These are phyloP conservation scores for Amaranthus palmeri DNA, from an alignment of 148 eudicot species.

Conservation along the genomic window DNA sequence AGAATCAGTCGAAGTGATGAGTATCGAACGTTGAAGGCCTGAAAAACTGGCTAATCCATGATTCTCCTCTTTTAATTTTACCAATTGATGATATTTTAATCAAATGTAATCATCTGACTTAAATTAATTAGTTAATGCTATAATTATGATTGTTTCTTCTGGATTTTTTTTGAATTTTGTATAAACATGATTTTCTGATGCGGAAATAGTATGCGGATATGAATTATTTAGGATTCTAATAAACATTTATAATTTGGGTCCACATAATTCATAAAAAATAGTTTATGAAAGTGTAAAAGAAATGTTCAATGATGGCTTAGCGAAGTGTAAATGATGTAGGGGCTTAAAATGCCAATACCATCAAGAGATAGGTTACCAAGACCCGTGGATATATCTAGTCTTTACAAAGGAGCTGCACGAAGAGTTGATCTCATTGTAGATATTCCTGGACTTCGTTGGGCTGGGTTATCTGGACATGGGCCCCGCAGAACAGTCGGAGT, in stretches of 20 bases:
- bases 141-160: background rate
- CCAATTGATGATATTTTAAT: background rate
- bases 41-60: too few species aligned
- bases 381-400: conserved; percentile 41
- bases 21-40: too few species aligned
- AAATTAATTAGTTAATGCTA: too few species aligned
- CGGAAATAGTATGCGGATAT: background rate
- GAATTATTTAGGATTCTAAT: background rate
- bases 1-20: too few species aligned
- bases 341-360: conserved; percentile 24
- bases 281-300: background rate
- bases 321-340: background rate
- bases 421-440: conserved; percentile 38
- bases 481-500: conserved; percentile 25
- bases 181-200: background rate
- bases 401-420: conserved; percentile 26
- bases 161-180: background rate
- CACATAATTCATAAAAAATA: background rate
- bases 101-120: background rate
- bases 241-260: background rate
- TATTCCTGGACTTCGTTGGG: conserved; percentile 26
- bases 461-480: conserved; percentile 26
- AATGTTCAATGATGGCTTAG: background rate
- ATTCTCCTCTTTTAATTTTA: too few species aligned
- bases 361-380: conserved; percentile 73